Evolutionary conservation across 2,329 filamentous ascomycete species (phyloP).

Genomic region (Xylaria sp.): DNA sequence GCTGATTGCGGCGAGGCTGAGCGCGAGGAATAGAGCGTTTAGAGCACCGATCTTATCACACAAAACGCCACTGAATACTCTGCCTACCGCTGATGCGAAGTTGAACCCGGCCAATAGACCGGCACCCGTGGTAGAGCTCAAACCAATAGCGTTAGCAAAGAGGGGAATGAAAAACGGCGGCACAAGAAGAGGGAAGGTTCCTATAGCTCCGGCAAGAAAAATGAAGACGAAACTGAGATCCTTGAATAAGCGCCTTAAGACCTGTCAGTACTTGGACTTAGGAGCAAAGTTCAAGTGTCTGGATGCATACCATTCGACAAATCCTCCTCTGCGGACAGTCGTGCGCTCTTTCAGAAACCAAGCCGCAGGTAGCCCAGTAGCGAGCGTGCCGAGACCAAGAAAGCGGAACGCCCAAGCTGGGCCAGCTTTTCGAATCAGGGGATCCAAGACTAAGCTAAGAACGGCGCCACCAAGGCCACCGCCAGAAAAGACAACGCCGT

Average conservation of each 20-base stretch:
- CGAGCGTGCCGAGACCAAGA: constrained; percentile 56
- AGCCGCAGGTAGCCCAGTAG: constrained; percentile 59
- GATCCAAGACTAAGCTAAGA: constrained; percentile 61
- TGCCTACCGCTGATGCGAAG: constrained; percentile 67
- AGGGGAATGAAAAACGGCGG: constrained; percentile 64
- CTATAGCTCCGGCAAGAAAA: constrained; percentile 59
- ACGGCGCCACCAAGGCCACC: constrained; percentile 67
- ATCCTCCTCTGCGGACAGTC: constrained; percentile 49
- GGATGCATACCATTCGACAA: constrained; percentile 55
- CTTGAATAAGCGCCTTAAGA: constrained; percentile 55
- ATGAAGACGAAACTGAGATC: constrained; percentile 57
- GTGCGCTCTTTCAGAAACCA: constrained; percentile 56
- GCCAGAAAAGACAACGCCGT: constrained; percentile 63
- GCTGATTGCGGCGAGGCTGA: constrained; percentile 64
- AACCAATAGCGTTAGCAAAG: constrained; percentile 62
- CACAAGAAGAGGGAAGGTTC: constrained; percentile 62
- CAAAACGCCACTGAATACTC: constrained; percentile 63
- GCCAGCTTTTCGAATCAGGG: constrained; percentile 55
- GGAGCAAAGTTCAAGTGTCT: background rate
- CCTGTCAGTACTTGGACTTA: constrained; percentile 5
- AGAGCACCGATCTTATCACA: constrained; percentile 65
- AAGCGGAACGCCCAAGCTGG: constrained; percentile 56
- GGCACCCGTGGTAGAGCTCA: constrained; percentile 63
- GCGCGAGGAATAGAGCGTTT: constrained; percentile 63
- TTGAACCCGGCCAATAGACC: constrained; percentile 70